Base-by-base conservation (phyloP, 805 yeast genomes). In the Geotrichum ghanense region DNA sequence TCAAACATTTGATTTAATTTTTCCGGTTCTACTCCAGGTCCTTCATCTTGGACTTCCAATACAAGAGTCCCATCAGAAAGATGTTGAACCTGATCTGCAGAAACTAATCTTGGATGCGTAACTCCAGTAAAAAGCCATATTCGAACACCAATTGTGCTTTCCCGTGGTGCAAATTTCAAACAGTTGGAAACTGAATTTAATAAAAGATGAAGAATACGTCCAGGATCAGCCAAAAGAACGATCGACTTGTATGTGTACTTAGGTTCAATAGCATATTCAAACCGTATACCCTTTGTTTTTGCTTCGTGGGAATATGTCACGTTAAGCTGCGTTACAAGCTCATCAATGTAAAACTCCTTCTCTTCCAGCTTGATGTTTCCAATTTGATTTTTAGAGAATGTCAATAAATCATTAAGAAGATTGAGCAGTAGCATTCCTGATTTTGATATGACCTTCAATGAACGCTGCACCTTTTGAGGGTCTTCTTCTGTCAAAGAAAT, bases 291-390 rank as follows among this genome's bases (percentile, higher is more conserved):
- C 49, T 45, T 25, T 1, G 95, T 86, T 64, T 86, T 86, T 61
- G 86, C 72, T 0, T 26, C 43, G 24, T 90, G 94, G 42, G 48
- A 70, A 22, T 83, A 60, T 1, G 69, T 57, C 19, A 84, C 76
- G 58, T 95, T 72, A 41, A 86, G 69, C 12, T 90, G 81, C 59
- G 86, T 86, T 51, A 88, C 94, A 50, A 85, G 85, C 60, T 83
- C 84, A 60, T 86, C 95, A 46, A 86, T 86, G 0, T 94, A 85
- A 95, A 86, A 86, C 64, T 95, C 73, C 64, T 86, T 86, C 23
- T 95, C 95, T 64, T 86, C 95, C 65, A 86, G 85, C 74, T 86
- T 86, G 48, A 95, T 86, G 58, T 86, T 86, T 77, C 86, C 95
- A 55, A 86, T 72, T 56, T 86, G 86, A 62, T 86, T 95, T 61